These are phyloP conservation scores for Orbilia javanica DNA, from an alignment of 2,329 filamentous ascomycete species.

Conservation along the genomic window DNA sequence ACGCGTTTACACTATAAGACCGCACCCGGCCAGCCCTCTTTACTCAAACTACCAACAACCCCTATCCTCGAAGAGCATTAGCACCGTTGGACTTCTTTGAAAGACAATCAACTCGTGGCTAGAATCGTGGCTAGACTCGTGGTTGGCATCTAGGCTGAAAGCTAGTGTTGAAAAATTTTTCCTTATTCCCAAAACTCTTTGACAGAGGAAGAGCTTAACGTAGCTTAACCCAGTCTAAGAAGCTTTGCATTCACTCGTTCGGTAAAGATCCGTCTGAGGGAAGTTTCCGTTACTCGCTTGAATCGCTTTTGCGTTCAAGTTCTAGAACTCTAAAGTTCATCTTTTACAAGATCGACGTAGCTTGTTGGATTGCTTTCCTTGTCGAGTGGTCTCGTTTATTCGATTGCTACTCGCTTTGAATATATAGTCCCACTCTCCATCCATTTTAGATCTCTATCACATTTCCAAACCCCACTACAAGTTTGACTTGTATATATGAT, in stretches of 20 bases:
- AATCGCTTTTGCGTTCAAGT: conserved; percentile 23
- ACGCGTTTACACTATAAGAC: background rate
- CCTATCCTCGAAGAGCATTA: conserved; percentile 20
- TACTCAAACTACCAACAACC: conserved; percentile 16
- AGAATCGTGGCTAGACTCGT: conserved; percentile 47
- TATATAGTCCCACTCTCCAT: conserved; percentile 28
- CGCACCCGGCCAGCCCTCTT: conserved; percentile 15
- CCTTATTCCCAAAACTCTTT: background rate
- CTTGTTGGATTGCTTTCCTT: conserved; percentile 32
- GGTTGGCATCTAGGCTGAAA: conserved; percentile 22
- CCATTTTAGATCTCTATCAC: background rate
- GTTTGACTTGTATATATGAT: conserved; percentile 45
- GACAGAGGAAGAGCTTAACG: conserved; percentile 19
- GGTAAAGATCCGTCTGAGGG: conserved; percentile 10
- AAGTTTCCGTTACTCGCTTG: conserved; percentile 23
- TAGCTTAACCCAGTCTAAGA: conserved; percentile 31
- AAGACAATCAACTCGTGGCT: conserved; percentile 33
- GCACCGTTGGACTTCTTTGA: conserved; percentile 7
- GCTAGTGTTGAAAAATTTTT: conserved; percentile 33
- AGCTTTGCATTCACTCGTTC: conserved; percentile 6
- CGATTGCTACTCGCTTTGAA: conserved; percentile 27
- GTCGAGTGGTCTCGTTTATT: conserved; percentile 29
- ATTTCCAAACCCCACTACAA: conserved; percentile 14
- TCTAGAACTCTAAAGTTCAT: conserved; percentile 31
- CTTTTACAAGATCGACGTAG: conserved; percentile 25